Conservation (phyloP, 306 rosid genomes). For the Cajanus cajan region DNA sequence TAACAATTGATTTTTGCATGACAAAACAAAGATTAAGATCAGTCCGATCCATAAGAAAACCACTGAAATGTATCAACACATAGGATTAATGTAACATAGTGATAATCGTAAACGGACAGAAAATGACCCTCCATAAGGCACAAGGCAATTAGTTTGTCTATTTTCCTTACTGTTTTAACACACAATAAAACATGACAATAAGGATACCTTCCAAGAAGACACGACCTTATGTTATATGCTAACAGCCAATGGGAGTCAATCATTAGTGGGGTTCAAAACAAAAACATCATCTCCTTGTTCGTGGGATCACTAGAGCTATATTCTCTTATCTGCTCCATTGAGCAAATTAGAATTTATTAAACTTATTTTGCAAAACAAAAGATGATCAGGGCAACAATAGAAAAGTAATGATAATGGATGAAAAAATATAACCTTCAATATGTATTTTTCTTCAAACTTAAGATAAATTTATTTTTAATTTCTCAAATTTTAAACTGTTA, state of each 20-base stretch:
- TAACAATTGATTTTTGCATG: conserved; percentile 13
- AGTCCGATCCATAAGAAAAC: neutral
- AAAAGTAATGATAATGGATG: neutral
- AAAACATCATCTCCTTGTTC: neutral
- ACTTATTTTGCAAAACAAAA: no score
- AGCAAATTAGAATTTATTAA: neutral
- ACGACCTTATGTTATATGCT: neutral
- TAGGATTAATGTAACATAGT: neutral
- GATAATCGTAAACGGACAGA: neutral
- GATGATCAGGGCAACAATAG: conserved; percentile 3
- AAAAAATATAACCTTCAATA: neutral
- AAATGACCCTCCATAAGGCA: neutral
- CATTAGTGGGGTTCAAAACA: no score
- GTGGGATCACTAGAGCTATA: neutral
- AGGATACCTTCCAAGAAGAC: no score
- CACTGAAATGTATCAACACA: neutral
- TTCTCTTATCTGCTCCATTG: conserved; percentile 13
- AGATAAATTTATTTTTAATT: no score
- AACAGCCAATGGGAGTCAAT: neutral
- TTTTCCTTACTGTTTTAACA: neutral
- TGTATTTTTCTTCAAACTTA: no score
- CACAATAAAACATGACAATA: no score
- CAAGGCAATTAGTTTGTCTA: neutral
- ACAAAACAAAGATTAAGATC: neutral
- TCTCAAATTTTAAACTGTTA: no score